A percentile compares a stretch with the other conserved stretches of the same genome.
These are phyloP conservation scores for Sparassis latifolia DNA, from an alignment of 1,284 basidiomycete genomes.

Conservation along the genomic window DNA sequence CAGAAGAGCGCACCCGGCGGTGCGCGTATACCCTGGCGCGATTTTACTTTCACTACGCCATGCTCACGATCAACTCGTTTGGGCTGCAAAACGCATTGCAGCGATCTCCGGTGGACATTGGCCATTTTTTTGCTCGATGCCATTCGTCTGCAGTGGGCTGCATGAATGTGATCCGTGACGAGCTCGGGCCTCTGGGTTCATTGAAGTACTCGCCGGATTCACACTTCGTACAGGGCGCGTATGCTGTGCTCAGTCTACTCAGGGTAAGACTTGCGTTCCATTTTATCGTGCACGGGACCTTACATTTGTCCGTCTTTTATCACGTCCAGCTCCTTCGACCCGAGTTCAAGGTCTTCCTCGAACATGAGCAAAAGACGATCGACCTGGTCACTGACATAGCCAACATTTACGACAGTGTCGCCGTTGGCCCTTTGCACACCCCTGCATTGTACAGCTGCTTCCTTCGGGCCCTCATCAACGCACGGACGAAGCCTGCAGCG, in stretches of 20 bases:
- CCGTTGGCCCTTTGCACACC: slow-evolving; percentile 73
- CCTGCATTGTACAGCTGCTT: slow-evolving; percentile 84
- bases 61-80: slow-evolving; percentile 89
- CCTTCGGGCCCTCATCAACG: slow-evolving; percentile 71
- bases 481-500: slow-evolving; percentile 39
- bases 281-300: background rate
- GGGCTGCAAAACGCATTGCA: slow-evolving; percentile 92
- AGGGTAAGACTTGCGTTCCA: slow-evolving; percentile 49
- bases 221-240: slow-evolving; percentile 87
- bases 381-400: slow-evolving; percentile 77
- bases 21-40: slow-evolving; percentile 35
- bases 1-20: background rate
- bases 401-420: slow-evolving; percentile 67
- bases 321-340: slow-evolving; percentile 66
- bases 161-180: slow-evolving; percentile 66
- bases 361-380: slow-evolving; percentile 68
- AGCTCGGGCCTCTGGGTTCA: slow-evolving; percentile 69
- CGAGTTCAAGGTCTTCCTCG: slow-evolving; percentile 72
- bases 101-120: slow-evolving; percentile 64
- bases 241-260: slow-evolving; percentile 80
- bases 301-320: background rate
- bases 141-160: slow-evolving; percentile 71
- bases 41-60: slow-evolving; percentile 82
- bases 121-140: slow-evolving; percentile 83
- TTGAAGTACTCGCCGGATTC: slow-evolving; percentile 87